phyloP scores from a whole-genome alignment of 2,329 filamentous ascomycete genomes.

The Beauveria bassiana region DNA sequence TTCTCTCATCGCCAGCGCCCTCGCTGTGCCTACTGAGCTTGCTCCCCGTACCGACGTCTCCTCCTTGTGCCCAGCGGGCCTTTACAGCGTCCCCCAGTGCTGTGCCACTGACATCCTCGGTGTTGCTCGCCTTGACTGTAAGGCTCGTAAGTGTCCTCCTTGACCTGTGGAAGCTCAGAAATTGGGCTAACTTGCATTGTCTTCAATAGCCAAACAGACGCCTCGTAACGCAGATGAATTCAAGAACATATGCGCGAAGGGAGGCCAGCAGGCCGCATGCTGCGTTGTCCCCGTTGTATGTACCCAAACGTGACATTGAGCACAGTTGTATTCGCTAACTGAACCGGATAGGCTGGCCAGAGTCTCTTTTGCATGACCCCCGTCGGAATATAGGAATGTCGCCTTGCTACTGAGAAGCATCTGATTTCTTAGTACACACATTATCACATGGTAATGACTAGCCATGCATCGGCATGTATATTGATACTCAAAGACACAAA shows the following conservation, averaged over 20 bases:
- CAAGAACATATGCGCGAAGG: conserved; percentile 28
- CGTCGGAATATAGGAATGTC: no score
- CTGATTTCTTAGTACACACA: no score
- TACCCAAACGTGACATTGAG: background rate
- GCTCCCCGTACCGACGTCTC: background rate
- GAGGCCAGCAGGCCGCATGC: conserved; percentile 44
- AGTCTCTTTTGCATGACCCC: background rate
- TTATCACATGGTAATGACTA: background rate
- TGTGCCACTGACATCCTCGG: conserved; percentile 41
- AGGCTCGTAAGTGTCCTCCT: background rate
- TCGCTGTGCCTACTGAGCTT: background rate
- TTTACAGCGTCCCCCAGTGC: conserved; percentile 31
- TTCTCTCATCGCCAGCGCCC: background rate
- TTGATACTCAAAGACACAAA: background rate
- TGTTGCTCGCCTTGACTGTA: conserved; percentile 38
- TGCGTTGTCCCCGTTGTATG: conserved; percentile 38
- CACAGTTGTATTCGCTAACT: background rate
- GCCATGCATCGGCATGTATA: background rate
- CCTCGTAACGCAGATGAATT: background rate
- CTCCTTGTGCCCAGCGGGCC: conserved; percentile 14
- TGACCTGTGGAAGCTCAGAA: no score
- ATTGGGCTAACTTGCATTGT: background rate
- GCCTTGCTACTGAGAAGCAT: no score
- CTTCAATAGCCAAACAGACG: background rate
- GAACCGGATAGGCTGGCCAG: background rate